Base-by-base conservation (phyloP, 768 basidiomycete genomes). In the Psilocybe azurescens region DNA sequence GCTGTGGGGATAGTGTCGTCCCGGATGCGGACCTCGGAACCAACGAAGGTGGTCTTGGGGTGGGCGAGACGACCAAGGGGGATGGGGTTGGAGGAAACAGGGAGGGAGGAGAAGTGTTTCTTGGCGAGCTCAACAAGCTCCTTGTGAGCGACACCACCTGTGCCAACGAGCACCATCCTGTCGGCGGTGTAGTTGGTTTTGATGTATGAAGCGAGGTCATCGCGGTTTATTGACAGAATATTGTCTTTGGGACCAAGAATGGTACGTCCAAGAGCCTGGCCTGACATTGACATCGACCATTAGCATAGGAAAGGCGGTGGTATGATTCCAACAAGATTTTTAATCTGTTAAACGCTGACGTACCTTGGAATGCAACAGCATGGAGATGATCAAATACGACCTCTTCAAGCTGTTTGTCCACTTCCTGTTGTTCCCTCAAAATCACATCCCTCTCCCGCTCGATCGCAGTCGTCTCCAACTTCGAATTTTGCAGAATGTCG, bases 381-480 rank as follows among this genome's bases (percentile, higher is more conserved):
- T 99, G 97, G 61, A 99, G 79, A 74, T 99, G 97, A 79, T 99
- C 97, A 70, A 99, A 99, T 8, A 99, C 94, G 70, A 99, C 96
- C 77, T 99, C 97, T 80, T 98, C 96, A 55, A 93, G 78, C 82
- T 97, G 95, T 81, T 99, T 99, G 79, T 97, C 95, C 32, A 99
- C 97, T 81, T 99, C 97, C 80, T 98, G 93, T 80, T 97, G 96
- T 76, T 99, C 97, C 65, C 97, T 85, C 58, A 99, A 77, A 67
- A 99, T 99, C 46, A 99, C 96, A 74, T 96, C 95, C 48, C 96
- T 88, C 80, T 99, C 97, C 66, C 96, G 83, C 79, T 99, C 97
- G 67, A 99, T 89, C 0, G 96, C 95, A 29, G 82, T 66, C 56
- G 75, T 77, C 73, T 99, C 97, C 53, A 99, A 84, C 80, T 95